Base-by-base conservation (phyloP, 2,329 filamentous ascomycete species). In the Huntiella savannae region DNA sequence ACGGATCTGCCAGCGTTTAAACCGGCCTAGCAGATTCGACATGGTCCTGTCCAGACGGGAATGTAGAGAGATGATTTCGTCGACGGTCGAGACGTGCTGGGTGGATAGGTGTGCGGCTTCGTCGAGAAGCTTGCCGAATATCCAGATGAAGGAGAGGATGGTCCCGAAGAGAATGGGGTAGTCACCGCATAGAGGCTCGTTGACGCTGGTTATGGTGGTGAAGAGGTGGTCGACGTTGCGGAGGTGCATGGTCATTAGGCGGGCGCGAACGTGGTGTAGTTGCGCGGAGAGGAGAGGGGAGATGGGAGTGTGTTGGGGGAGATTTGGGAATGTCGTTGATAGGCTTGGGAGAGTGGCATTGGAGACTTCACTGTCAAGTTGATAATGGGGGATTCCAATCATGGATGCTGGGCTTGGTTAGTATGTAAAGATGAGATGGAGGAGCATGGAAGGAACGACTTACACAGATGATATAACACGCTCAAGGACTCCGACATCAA, bases 141-240 rank as follows among this genome's bases (percentile, higher is more conserved):
- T 7, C 10, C 28, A 40, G 36, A 37, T 42, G 28, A 45, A 40
- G 11, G 47, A 44, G 15, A 16, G 11, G 10, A 48, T 35, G 8
- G 37, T 45, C 8, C 34, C 33, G 36, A 48, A 45, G 12, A 44
- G 32, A 6, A 40, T 4, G 22, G 12, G 10, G 35, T 43, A 48
- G 41, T 45, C 42, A 12, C 28, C 36, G 15, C 43, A 39, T 6
- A 34, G 11, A 5, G 41, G 15, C 16, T 15, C 33, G 34, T 16
- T 32, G 12, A 32, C 36, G 3, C 15, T 16, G 15, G 41, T 22
- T 8, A 48, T 36, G 1, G 37, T 17, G 16, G 40, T 22, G 33
- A 32, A 48, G 32, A 40, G n/a, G 4, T 13, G 7, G 41, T 48
- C 47, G 32, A 48, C 37, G 22, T 38, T 35, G n/a, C 41, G 47